These are phyloP conservation scores for Spathaspora sp. DNA, from an alignment of 1,139 yeast species.

Conservation along the genomic window DNA sequence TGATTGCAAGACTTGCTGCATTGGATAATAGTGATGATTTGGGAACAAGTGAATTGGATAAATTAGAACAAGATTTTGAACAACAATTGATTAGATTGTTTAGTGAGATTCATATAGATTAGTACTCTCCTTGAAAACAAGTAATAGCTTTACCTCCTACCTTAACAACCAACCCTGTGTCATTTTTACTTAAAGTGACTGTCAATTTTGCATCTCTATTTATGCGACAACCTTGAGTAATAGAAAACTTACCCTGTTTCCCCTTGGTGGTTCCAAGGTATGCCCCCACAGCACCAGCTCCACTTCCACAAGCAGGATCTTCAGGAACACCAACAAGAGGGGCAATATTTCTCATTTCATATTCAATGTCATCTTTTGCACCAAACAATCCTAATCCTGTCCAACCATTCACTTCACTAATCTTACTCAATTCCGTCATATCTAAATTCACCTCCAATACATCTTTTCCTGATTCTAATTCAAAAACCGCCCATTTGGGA, in stretches of 20 bases:
- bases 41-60: slow-evolving; percentile 30
- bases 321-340: slow-evolving; percentile 35
- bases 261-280: slow-evolving; percentile 16
- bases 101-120: not conserved
- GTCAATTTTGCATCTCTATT: slow-evolving; percentile 31
- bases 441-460: slow-evolving; percentile 33
- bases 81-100: slow-evolving; percentile 8
- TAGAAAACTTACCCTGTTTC: slow-evolving; percentile 6
- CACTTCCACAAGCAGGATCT: slow-evolving; percentile 57
- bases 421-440: slow-evolving; percentile 16
- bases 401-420: slow-evolving; percentile 20
- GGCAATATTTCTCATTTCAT: slow-evolving; percentile 42
- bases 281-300: slow-evolving; percentile 38
- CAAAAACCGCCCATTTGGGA: slow-evolving; percentile 41
- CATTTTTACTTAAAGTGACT: slow-evolving; percentile 17
- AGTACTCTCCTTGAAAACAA: slow-evolving; percentile 25
- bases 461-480: slow-evolving; percentile 25
- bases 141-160: slow-evolving; percentile 33
- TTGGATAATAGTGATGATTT: slow-evolving; percentile 14
- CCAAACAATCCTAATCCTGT: slow-evolving; percentile 42
- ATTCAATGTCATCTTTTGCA: slow-evolving; percentile 17
- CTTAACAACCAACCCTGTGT: slow-evolving; percentile 16
- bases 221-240: slow-evolving; percentile 36
- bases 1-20: slow-evolving; percentile 3
- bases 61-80: slow-evolving; percentile 19